phyloP scores from a whole-genome alignment of 441 rosid genomes.

The Gossypium aridum region DNA sequence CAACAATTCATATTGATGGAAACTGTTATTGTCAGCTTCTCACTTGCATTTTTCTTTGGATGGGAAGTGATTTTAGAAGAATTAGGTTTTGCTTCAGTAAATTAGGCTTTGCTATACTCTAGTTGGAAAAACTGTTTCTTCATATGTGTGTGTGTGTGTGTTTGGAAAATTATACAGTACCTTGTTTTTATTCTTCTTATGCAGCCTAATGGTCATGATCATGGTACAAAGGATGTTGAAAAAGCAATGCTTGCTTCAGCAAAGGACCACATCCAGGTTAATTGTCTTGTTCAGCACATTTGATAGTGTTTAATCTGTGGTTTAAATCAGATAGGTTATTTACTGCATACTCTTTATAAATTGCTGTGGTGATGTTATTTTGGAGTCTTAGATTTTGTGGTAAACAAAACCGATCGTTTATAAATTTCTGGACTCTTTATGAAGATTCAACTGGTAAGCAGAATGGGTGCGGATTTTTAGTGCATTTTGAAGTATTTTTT shows the following conservation, averaged over 20 bases:
- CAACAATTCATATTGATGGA: not conserved
- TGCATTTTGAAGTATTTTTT: not conserved
- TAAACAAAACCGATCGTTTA: not conserved
- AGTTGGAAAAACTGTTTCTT: not conserved
- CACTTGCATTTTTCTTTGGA: not conserved
- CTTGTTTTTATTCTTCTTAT: constrained; percentile 8
- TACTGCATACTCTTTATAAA: not conserved
- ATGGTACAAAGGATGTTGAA: constrained; percentile 65
- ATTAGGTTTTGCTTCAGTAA: not conserved
- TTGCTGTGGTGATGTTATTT: not conserved
- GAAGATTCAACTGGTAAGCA: not conserved
- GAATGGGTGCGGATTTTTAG: not conserved
- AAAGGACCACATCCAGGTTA: constrained; percentile 93
- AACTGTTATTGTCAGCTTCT: not conserved
- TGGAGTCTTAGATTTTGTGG: not conserved
- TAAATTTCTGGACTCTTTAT: not conserved
- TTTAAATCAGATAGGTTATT: constrained; percentile 5
- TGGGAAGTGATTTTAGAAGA: not conserved
- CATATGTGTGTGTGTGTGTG: not conserved
- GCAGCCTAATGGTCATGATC: constrained; percentile 87
- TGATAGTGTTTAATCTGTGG: constrained; percentile 9
- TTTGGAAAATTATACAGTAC: not conserved
- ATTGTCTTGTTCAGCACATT: constrained; percentile 9
- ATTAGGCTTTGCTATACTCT: not conserved
- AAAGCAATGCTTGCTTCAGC: constrained; percentile 70